Evolutionary conservation across 2,329 filamentous ascomycete species (phyloP).

Genomic region (Apiospora hydei): DNA sequence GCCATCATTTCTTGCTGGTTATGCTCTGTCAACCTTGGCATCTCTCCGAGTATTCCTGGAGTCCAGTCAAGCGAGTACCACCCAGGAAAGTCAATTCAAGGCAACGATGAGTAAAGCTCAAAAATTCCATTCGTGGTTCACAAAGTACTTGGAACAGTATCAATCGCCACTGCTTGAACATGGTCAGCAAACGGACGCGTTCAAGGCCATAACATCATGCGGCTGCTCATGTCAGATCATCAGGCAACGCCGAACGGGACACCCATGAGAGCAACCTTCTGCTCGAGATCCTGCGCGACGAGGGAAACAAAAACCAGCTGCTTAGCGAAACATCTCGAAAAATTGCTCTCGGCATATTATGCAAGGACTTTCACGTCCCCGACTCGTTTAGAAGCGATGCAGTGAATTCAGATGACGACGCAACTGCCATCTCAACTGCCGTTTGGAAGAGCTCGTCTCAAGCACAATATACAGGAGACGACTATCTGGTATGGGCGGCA

Average conservation of each 20-base stretch:
- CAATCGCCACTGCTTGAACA: slow-evolving; percentile 59
- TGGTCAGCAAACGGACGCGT: slow-evolving; percentile 60
- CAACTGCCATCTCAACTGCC: slow-evolving; percentile 66
- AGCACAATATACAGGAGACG: slow-evolving; percentile 65
- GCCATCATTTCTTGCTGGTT: slow-evolving; percentile 82
- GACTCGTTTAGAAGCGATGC: slow-evolving; percentile 68
- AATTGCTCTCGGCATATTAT: slow-evolving; percentile 76
- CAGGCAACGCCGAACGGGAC: slow-evolving; percentile 72
- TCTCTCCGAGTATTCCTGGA: slow-evolving; percentile 80
- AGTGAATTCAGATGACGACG: slow-evolving; percentile 70
- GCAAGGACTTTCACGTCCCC: slow-evolving; percentile 74
- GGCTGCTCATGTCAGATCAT: slow-evolving; percentile 70
- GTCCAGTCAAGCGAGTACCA: slow-evolving; percentile 78
- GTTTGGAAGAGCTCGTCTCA: slow-evolving; percentile 78
- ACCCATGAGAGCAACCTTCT: slow-evolving; percentile 83
- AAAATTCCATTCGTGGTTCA: slow-evolving; percentile 81
- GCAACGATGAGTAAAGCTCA: slow-evolving; percentile 79
- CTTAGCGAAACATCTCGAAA: slow-evolving; percentile 74
- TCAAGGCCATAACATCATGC: slow-evolving; percentile 72
- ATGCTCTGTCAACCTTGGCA: slow-evolving; percentile 79
- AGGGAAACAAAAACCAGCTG: slow-evolving; percentile 65
- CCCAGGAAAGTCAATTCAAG: slow-evolving; percentile 83
- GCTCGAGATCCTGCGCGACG: slow-evolving; percentile 80
- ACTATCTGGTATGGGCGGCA: slow-evolving; percentile 86
- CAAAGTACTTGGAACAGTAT: slow-evolving; percentile 71